phyloP scores from a whole-genome alignment of 352 stramenopile species.

The Phytophthora lateralis region DNA sequence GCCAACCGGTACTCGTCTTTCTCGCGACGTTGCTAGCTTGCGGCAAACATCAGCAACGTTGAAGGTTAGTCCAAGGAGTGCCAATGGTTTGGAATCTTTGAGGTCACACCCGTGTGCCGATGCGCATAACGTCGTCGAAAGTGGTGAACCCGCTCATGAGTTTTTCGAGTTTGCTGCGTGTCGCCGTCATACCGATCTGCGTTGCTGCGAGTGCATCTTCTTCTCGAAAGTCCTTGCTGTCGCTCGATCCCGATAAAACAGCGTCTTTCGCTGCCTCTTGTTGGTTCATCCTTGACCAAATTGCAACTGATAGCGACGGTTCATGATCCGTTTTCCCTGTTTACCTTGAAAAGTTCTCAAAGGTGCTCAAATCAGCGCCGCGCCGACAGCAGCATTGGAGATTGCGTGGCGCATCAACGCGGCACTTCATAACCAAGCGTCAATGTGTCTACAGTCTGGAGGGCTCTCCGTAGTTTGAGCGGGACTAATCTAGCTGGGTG shows the following conservation, averaged over 20 bases:
- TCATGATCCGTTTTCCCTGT: constrained; percentile 11
- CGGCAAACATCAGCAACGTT: constrained; percentile 1
- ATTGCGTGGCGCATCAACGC: too few species aligned
- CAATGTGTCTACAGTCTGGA: too few species aligned
- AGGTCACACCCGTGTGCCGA: constrained; percentile 66
- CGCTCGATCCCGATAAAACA: neutral
- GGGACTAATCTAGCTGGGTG: too few species aligned
- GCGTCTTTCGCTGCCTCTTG: constrained; percentile 7
- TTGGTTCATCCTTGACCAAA: constrained; percentile 24
- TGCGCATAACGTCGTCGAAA: constrained; percentile 89
- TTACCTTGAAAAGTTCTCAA: too few species aligned
- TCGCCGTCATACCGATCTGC: constrained; percentile 70
- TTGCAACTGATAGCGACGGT: constrained; percentile 30
- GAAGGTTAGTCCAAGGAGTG: neutral
- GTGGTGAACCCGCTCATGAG: constrained; percentile 87
- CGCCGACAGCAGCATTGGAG: too few species aligned
- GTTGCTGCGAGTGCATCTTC: constrained; percentile 23
- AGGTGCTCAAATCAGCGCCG: too few species aligned
- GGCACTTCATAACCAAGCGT: too few species aligned
- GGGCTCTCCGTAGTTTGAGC: too few species aligned
- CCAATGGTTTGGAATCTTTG: neutral
- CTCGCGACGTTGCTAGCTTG: constrained; percentile 83
- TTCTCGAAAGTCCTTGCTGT: constrained; percentile 9
- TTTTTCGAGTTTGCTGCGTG: constrained; percentile 81
- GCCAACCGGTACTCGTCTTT: constrained; percentile 93